phyloP scores from a whole-genome alignment of 305 asterid species.

The Rubia tinctorum region DNA sequence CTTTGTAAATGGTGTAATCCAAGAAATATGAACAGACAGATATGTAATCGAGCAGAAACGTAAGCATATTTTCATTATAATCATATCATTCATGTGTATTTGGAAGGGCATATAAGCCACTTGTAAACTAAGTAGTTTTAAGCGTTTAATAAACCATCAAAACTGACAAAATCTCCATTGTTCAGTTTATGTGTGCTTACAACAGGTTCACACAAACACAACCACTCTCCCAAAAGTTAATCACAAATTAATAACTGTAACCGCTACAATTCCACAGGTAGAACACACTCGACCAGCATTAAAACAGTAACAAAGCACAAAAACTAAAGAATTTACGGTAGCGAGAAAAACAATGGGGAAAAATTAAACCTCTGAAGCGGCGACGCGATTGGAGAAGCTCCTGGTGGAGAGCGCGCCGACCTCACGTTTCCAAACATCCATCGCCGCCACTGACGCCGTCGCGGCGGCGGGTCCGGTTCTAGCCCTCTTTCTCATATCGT shows the following conservation, averaged over 20 bases:
- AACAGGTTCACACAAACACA: background rate
- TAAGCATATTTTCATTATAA: background rate
- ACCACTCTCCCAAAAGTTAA: background rate
- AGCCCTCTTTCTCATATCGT: conserved; percentile 40
- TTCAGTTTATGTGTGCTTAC: background rate
- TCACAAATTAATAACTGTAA: background rate
- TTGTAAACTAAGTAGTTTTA: background rate
- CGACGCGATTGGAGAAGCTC: conserved; percentile 59
- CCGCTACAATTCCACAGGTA: background rate
- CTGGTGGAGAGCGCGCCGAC: conserved; percentile 58
- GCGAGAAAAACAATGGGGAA: background rate
- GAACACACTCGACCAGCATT: background rate
- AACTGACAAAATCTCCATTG: background rate
- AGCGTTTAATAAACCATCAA: background rate
- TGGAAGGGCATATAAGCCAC: too few species aligned
- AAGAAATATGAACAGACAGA: background rate
- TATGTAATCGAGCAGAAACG: background rate
- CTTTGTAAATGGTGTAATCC: too few species aligned
- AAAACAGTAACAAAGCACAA: background rate
- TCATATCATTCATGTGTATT: too few species aligned
- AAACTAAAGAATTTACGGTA: background rate
- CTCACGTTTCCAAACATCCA: conserved; percentile 71
- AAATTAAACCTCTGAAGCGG: conserved; percentile 55
- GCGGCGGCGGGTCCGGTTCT: conserved; percentile 25
- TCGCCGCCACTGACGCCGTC: conserved; percentile 19